phyloP scores from a whole-genome alignment of 2,329 filamentous ascomycete species.

The Monosporascus sp. region DNA sequence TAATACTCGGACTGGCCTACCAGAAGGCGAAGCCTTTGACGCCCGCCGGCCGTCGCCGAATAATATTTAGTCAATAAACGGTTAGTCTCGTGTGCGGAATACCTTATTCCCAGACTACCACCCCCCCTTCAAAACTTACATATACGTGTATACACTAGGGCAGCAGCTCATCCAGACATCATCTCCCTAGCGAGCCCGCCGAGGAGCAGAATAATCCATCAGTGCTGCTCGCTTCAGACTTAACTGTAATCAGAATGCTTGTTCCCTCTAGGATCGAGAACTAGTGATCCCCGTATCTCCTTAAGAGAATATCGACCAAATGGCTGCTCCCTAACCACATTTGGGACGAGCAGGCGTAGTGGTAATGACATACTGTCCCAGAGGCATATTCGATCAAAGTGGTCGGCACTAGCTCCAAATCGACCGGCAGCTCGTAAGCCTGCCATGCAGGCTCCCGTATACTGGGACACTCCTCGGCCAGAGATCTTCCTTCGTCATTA shows the following conservation, averaged over 20 bases:
- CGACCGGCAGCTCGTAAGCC: conserved; percentile 26
- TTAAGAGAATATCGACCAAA: background rate
- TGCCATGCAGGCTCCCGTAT: conserved; percentile 36
- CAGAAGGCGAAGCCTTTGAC: conserved; percentile 16
- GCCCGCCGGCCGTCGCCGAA: conserved; percentile 23
- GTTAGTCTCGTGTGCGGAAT: conserved; percentile 5
- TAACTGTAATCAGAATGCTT: background rate
- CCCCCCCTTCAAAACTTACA: conserved; percentile 2
- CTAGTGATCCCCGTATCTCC: background rate
- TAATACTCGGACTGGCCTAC: conserved; percentile 12
- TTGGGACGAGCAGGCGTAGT: conserved; percentile 10
- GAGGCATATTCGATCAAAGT: conserved; percentile 24
- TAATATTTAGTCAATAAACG: conserved; percentile 4
- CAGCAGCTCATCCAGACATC: background rate
- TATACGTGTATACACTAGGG: background rate
- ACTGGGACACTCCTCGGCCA: conserved; percentile 28
- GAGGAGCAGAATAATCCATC: background rate
- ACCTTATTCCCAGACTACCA: background rate
- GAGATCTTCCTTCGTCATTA: conserved; percentile 34
- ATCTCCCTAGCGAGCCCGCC: background rate
- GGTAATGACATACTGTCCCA: conserved; percentile 16
- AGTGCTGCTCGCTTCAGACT: background rate
- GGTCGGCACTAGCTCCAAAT: conserved; percentile 26
- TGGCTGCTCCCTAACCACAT: conserved; percentile 7
- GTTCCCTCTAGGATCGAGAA: background rate